phyloP scores from a whole-genome alignment of 176 grass and related monocot species.

The Aegilops longissima region DNA sequence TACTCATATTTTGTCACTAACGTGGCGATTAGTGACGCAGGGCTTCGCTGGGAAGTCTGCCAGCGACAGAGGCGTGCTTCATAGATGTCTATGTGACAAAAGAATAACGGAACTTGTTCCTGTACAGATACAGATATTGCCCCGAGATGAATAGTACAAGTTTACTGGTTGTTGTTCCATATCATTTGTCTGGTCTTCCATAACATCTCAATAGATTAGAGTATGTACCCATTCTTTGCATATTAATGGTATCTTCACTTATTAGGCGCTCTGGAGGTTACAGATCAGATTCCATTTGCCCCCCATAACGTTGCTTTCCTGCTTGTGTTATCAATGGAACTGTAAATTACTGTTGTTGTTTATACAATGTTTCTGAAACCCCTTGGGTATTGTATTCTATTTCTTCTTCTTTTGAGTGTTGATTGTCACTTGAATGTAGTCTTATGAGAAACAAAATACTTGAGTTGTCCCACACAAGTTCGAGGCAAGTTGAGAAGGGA shows the following conservation, averaged over 20 bases:
- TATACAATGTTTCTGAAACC: not conserved
- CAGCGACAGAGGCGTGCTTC: constrained; percentile 27
- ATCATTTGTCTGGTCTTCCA: constrained; percentile 11
- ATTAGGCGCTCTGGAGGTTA: not conserved
- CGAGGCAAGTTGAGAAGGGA: not conserved
- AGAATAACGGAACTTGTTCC: constrained; percentile 64
- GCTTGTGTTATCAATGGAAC: constrained; percentile 5
- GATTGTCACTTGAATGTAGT: not conserved
- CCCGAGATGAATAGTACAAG: constrained; percentile 43
- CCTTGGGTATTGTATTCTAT: not conserved
- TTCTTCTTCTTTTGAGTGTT: not conserved
- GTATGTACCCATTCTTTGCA: constrained; percentile 34
- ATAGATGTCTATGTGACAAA: constrained; percentile 41
- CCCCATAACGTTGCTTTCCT: not conserved
- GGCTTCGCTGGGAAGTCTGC: constrained; percentile 41
- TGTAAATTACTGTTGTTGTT: constrained; percentile 21
- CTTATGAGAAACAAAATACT: not conserved
- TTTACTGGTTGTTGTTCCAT: constrained; percentile 30
- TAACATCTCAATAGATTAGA: constrained; percentile 40
- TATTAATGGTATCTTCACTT: constrained; percentile 3
- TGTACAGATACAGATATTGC: constrained; percentile 78
- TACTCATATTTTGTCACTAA: constrained; percentile 63
- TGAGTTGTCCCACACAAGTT: not conserved
- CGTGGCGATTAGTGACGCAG: constrained; percentile 19
- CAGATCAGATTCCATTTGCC: constrained; percentile 17